Base-by-base conservation (phyloP, 768 basidiomycete genomes). In the Termitomyces sp. region DNA sequence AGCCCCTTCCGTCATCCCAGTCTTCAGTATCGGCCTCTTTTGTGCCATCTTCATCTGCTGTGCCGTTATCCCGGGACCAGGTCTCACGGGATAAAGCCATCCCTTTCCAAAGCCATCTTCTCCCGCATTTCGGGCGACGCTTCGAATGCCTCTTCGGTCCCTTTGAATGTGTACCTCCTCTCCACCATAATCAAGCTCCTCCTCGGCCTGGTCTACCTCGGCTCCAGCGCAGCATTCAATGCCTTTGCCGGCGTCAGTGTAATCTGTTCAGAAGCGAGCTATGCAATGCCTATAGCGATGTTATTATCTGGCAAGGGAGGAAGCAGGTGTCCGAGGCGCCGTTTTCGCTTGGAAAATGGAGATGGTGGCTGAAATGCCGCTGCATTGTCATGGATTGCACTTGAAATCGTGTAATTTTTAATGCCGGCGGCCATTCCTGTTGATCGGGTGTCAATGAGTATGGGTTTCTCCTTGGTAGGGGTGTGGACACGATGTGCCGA, bases 1-100 rank as follows among this genome's bases (percentile, higher is more conserved):
- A 66, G 54, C 37, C 51, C 54, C 49, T 57, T n/a, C 52, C 54
- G n/a, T 27, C 56, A 50, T 54, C 54, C 34, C 5, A 74, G 83
- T 86, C 61, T 81, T 84, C 54, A 79, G 78, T 8, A 70, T 79
- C 46, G 77, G 76, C 10, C 69, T 84, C 59, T 86, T 87, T 69
- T 86, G 85, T 52, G 78, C 82, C 39, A 81, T 87, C 55, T 86
- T 85, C 14, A 82, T 83, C 59, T 79, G 80, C 39, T 85, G 82
- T 52, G 85, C 84, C 8, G 82, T 35, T 86, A 84, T 12, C 80
- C 85, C n/a, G 81, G 83, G 28, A 86, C 85, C 2, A 87, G 85
- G 86, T 81, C 82, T 45, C 85, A 0, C 77, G 86, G 2, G 86
- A 88, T 69, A 77, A 77, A 57, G 86, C 82, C 1, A 81, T 88